A percentile compares a stretch with the other conserved stretches of the same genome.
These are phyloP conservation scores for Aegilops tauschii DNA, from an alignment of 176 grass and related monocot species.

Conservation along the genomic window DNA sequence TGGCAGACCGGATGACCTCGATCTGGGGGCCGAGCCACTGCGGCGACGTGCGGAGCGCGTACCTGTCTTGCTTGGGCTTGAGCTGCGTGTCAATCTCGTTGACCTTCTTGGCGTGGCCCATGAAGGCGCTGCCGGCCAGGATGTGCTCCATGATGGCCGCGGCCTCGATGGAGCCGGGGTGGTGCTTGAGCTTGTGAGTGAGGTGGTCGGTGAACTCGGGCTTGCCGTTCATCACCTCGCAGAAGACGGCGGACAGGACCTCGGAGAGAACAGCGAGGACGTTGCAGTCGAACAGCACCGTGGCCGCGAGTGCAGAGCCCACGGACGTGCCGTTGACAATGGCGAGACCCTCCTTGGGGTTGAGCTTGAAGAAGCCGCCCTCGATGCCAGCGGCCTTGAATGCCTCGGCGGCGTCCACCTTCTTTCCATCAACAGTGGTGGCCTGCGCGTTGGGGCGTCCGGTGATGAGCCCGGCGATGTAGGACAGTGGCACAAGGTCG, in stretches of 20 bases:
- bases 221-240: conserved; percentile 95
- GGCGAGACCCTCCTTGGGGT: conserved; percentile 93
- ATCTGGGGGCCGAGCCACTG: conserved; percentile 97
- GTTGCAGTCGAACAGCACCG: conserved; percentile 79
- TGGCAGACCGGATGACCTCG: conserved; percentile 81
- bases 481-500: conserved; percentile 76
- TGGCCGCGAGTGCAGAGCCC: conserved; percentile 73
- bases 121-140: conserved; percentile 80
- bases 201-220: conserved; percentile 89
- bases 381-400: conserved; percentile 74
- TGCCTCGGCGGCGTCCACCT: conserved; percentile 70
- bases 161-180: conserved; percentile 91
- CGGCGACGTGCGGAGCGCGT: conserved; percentile 94
- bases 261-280: conserved; percentile 69
- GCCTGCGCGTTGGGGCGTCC: conserved; percentile 72
- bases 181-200: conserved; percentile 98
- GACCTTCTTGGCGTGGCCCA: conserved; percentile 72
- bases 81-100: conserved; percentile 75
- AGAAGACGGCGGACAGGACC: conserved; percentile 81
- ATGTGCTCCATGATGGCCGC: conserved; percentile 96
- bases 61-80: conserved; percentile 91
- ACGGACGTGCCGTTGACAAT: conserved; percentile 95
- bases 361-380: conserved; percentile 79
- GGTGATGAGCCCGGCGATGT: conserved; percentile 80
- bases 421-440: conserved; percentile 50